These are phyloP conservation scores for Melampsora americana DNA, from an alignment of 1,284 basidiomycete genomes.

Conservation along the genomic window DNA sequence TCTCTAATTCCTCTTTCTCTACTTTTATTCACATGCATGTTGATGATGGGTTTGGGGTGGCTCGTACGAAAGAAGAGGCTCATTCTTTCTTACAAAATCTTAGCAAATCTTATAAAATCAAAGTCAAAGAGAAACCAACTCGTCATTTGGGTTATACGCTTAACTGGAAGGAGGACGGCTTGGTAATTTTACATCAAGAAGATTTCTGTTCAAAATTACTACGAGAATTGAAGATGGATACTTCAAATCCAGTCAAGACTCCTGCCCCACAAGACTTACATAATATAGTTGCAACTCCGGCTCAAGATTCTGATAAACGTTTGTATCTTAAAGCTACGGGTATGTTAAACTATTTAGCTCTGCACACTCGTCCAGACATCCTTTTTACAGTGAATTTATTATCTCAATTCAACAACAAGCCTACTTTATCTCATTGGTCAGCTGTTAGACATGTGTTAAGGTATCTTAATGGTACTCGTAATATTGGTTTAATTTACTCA, in stretches of 20 bases:
- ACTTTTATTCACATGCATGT: background rate
- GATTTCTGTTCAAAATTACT: background rate
- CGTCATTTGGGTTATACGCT: too few species aligned
- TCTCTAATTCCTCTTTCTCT: background rate
- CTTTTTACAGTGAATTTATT: constrained; percentile 13
- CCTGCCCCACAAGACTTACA: too few species aligned
- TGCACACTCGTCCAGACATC: too few species aligned
- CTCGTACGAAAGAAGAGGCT: too few species aligned
- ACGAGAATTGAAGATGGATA: background rate
- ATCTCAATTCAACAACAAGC: background rate
- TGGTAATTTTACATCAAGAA: background rate
- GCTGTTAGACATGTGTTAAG: background rate
- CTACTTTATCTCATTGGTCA: background rate
- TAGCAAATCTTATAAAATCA: background rate
- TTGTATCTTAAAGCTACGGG: too few species aligned
- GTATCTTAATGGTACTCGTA: background rate
- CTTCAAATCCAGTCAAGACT: background rate
- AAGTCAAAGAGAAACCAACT: too few species aligned
- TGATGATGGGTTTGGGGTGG: background rate
- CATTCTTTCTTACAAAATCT: background rate
- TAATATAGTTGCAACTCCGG: too few species aligned
- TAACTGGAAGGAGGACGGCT: too few species aligned
- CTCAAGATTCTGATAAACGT: too few species aligned
- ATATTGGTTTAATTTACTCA: background rate
- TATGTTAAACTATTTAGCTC: too few species aligned